A percentile compares a stretch with the other conserved stretches of the same genome.
phyloP scores from a whole-genome alignment of 495 filamentous ascomycete genomes.

The Tuber calosporum region DNA sequence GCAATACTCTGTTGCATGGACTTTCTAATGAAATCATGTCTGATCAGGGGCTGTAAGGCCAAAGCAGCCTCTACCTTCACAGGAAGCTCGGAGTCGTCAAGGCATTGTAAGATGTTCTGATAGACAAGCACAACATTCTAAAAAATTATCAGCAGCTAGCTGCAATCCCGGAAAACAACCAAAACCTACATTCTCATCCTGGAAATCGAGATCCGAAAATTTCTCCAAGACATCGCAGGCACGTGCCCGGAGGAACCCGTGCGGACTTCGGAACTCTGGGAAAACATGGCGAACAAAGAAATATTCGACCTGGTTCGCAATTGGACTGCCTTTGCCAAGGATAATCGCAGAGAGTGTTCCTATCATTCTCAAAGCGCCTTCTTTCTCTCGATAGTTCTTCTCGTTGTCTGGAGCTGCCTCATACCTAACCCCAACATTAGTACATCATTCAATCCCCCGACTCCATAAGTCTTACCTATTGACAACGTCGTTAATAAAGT shows the following conservation, averaged over 20 bases:
- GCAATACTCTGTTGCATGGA: constrained; percentile 97
- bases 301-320: constrained; percentile 96
- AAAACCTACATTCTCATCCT: constrained; percentile 59
- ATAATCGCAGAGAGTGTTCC: constrained; percentile 90
- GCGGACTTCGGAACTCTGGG: constrained; percentile 87
- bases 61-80: constrained; percentile 92
- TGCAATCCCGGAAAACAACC: not conserved
- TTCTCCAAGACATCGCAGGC: constrained; percentile 97
- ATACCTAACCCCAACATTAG: constrained; percentile 44
- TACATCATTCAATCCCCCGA: not conserved
- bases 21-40: constrained; percentile 84
- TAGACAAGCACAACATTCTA: constrained; percentile 86
- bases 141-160: constrained; percentile 9
- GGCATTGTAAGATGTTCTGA: constrained; percentile 90
- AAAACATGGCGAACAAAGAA: constrained; percentile 98
- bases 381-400: constrained; percentile 90
- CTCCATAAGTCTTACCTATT: constrained; percentile 54
- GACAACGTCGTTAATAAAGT: constrained; percentile 87
- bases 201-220: constrained; percentile 92
- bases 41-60: constrained; percentile 87
- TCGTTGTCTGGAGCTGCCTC: constrained; percentile 74
- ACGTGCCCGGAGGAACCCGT: constrained; percentile 88
- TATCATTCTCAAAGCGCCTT: constrained; percentile 95
- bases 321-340: constrained; percentile 93
- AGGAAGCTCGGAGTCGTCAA: constrained; percentile 84